Evolutionary conservation across 2,329 filamentous ascomycete genomes (phyloP), one percentile per base, ranked within the genome.

Genomic region (Shiraia sp.): DNA sequence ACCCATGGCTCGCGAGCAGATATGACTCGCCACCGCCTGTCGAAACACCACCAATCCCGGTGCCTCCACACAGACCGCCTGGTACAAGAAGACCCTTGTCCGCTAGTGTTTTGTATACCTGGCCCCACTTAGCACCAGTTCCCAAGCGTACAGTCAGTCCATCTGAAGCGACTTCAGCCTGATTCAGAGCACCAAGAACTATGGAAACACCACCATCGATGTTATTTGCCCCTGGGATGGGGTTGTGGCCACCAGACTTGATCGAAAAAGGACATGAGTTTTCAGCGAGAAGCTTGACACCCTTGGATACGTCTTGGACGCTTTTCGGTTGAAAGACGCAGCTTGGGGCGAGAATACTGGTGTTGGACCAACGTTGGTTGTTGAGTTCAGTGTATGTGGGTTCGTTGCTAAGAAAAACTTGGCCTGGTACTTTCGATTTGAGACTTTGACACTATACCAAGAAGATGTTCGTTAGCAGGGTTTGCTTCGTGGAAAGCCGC

Each of bases 1-100:
- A 54, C 5, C 62, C 63, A 10, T 51, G 17, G n/a, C 32, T 17
- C 6, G 38, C 33, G 9, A 41, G 40, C 28, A 60, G 55, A 32
- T 46, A 61, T 6, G 47, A 57, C 9, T 61, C 23, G 6, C 60
- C 60, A 17, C 59, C 59, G 6, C 42, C 33, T 7, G 17, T 16
- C 3, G 24, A 15, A n/a, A 36, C 14, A 4, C 33, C 47, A 10
- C 40, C 47, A 1, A 51, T 41, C 1, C 44, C 47, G 2, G 47
- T 41, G 4, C 13, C 28, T 3, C 32, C 39, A 10, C 30, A 23
- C 9, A 46, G 29, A 10, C 36, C 49, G 4, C 50, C 47, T 24
- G 13, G 19, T n/a, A 51, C 42, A 26, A 17, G 33, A 13, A 35
- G 13, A 13, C 32, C 26, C 12, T 28, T 10, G 1, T 32, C 22